phyloP scores from a whole-genome alignment of 164 flowering plant genomes.

The Paratinospora sagittata region DNA sequence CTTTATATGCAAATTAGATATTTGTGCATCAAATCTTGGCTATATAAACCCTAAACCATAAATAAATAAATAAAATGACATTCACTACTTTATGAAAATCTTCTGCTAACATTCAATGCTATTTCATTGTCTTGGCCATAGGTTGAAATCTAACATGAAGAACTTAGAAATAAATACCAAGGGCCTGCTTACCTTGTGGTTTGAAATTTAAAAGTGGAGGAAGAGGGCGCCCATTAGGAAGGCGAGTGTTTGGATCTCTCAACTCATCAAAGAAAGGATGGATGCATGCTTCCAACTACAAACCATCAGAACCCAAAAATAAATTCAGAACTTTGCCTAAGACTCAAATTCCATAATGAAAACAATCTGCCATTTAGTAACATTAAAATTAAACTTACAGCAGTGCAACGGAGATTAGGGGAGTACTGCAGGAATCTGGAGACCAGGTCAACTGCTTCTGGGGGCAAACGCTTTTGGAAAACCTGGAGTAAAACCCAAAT shows the following conservation, averaged over 20 bases:
- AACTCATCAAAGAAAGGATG: slow-evolving; percentile 96
- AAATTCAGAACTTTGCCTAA: background rate
- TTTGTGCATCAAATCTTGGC: background rate
- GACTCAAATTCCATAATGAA: background rate
- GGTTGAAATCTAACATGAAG: background rate
- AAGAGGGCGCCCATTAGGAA: slow-evolving; percentile 92
- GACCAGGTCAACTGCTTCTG: slow-evolving; percentile 88
- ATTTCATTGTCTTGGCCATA: background rate
- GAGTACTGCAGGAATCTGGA: slow-evolving; percentile 94
- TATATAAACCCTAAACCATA: too few relatives aligned
- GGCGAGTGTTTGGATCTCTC: slow-evolving; percentile 83
- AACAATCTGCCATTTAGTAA: background rate
- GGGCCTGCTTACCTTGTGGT: slow-evolving; percentile 56
- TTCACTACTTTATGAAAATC: background rate
- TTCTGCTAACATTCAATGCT: background rate
- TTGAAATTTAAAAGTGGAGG: slow-evolving; percentile 93
- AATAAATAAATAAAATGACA: too few relatives aligned
- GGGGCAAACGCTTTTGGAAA: slow-evolving; percentile 83
- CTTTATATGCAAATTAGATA: too few relatives aligned
- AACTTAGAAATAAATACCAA: background rate
- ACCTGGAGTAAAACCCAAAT: slow-evolving; percentile 52
- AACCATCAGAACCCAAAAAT: slow-evolving; percentile 10
- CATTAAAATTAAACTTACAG: slow-evolving; percentile 45
- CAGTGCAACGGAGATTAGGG: slow-evolving; percentile 91
- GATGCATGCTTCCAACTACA: slow-evolving; percentile 87